Evolutionary conservation across 73 alveolate genomes (phyloP).

Genomic region (Stentor coeruleus): DNA sequence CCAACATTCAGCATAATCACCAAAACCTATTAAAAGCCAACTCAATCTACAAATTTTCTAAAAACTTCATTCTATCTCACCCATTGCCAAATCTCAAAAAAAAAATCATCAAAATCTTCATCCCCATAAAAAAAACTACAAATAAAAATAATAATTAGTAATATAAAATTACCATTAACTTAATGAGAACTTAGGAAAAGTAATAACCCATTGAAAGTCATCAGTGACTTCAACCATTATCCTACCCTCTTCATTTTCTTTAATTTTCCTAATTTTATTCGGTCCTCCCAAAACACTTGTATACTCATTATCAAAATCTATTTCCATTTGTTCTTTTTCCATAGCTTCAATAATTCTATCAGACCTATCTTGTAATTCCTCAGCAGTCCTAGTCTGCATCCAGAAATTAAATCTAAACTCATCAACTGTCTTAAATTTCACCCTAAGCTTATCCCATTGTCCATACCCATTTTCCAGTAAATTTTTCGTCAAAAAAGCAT

Average conservation of each 20-base stretch:
- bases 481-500: constrained; percentile 73
- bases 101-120: no score
- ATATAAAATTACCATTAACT: no score
- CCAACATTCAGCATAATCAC: no score
- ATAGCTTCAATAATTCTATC: constrained; percentile 65
- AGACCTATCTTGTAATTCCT: constrained; percentile 75
- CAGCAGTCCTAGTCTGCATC: constrained; percentile 60
- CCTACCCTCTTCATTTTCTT: background rate
- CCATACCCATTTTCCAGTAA: constrained; percentile 83
- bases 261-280: background rate
- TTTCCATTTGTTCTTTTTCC: constrained; percentile 64
- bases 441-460: constrained; percentile 86
- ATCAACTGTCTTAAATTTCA: constrained; percentile 59
- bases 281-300: constrained; percentile 22
- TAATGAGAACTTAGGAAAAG: background rate
- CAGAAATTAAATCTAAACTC: constrained; percentile 73
- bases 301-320: constrained; percentile 63
- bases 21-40: no score
- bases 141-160: no score
- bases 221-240: background rate
- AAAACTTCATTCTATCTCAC: no score
- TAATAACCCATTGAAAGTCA: background rate
- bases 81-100: no score
- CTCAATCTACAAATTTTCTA: no score
- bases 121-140: no score